These are phyloP conservation scores for Mycena galopus DNA, from an alignment of 768 basidiomycete species.

Conservation along the genomic window DNA sequence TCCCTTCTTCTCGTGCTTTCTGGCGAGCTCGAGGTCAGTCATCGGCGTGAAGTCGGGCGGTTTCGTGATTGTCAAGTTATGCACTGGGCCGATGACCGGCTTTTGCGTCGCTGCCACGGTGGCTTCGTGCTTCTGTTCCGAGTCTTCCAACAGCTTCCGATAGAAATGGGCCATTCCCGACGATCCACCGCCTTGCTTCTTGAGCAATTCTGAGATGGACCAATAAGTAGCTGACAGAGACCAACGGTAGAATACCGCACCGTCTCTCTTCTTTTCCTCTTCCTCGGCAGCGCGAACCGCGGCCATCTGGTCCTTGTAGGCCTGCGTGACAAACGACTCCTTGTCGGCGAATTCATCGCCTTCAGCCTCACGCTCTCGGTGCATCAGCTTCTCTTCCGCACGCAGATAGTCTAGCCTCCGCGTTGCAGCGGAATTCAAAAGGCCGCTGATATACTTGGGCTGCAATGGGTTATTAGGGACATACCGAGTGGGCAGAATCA, in stretches of 20 bases:
- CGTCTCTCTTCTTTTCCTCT: constrained; percentile 91
- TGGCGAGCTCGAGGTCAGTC: constrained; percentile 83
- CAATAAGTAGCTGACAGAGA: constrained; percentile 11
- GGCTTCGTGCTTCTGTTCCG: constrained; percentile 87
- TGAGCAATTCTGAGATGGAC: constrained; percentile 65
- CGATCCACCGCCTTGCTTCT: constrained; percentile 67
- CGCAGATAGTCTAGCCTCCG: constrained; percentile 89
- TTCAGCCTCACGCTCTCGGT: constrained; percentile 91
- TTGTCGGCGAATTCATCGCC: constrained; percentile 95
- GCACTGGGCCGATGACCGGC: constrained; percentile 68
- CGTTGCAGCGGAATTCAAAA: constrained; percentile 87
- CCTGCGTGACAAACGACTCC: constrained; percentile 97
- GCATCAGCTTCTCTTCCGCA: constrained; percentile 98
- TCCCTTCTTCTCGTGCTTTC: constrained; percentile 78
- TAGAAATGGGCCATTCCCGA: constrained; percentile 92
- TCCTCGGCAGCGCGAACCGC: constrained; percentile 92
- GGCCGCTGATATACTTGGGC: constrained; percentile 93
- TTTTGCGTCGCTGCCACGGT: constrained; percentile 83
- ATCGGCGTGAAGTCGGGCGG: constrained; percentile 72
- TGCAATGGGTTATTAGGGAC: constrained; percentile 44
- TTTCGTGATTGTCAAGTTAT: constrained; percentile 83
- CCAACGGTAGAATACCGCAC: constrained; percentile 53
- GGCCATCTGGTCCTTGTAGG: constrained; percentile 96
- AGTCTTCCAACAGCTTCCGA: constrained; percentile 80
- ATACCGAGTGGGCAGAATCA: not conserved